These are phyloP conservation scores for Trichothecium sympodiale DNA, from an alignment of 2,329 filamentous ascomycete species.

Conservation along the genomic window DNA sequence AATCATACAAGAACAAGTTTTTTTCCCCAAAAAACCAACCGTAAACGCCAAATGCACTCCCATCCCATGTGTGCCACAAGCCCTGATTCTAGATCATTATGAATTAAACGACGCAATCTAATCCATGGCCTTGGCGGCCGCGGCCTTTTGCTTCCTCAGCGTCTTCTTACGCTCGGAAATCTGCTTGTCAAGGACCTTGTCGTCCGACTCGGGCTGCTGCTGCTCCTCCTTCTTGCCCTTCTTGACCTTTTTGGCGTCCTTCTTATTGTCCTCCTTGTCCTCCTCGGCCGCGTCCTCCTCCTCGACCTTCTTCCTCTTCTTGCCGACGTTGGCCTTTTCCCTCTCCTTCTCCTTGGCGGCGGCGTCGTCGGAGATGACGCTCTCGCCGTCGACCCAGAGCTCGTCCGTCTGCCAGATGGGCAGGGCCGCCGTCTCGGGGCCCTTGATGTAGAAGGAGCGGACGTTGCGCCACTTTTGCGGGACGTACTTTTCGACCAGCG, in stretches of 20 bases:
- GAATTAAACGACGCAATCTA: no score
- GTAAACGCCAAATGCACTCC: no score
- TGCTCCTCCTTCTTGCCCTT: constrained; percentile 17
- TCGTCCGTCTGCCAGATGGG: constrained; percentile 93
- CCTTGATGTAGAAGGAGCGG: constrained; percentile 80
- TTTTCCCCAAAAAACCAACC: no score
- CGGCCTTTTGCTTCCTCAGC: constrained; percentile 48
- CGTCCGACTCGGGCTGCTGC: constrained; percentile 32
- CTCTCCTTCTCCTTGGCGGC: constrained; percentile 39
- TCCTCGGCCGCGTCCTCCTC: constrained; percentile 24
- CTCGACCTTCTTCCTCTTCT: constrained; percentile 48
- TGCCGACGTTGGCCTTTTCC: constrained; percentile 49
- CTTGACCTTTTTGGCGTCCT: constrained; percentile 29
- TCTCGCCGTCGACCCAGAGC: constrained; percentile 72
- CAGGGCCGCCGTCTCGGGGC: constrained; percentile 73
- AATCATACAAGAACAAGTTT: no score
- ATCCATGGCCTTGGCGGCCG: constrained; percentile 34
- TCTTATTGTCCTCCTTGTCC: constrained; percentile 28
- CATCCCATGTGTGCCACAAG: no score
- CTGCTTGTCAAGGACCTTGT: constrained; percentile 44
- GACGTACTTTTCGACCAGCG: constrained; percentile 67
- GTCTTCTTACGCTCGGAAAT: constrained; percentile 47
- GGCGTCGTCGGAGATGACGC: constrained; percentile 55
- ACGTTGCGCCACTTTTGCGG: constrained; percentile 83
- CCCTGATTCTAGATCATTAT: no score